Base-by-base conservation (phyloP, 176 grass and related monocot species). In the Thinopyrum elongatum region DNA sequence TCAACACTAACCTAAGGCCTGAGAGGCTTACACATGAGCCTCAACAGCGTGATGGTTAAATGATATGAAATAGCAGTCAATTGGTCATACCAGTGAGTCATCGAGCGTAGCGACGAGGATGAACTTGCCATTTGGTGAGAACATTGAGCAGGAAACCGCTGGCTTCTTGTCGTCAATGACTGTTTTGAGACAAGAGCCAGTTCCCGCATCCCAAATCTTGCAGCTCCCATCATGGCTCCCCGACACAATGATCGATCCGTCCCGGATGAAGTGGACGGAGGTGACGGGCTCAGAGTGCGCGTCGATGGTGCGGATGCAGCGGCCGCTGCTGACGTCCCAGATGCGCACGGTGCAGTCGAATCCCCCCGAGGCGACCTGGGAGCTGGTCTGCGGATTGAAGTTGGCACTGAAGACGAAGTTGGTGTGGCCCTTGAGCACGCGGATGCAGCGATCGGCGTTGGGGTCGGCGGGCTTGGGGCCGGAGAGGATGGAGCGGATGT, bases 171-270 rank as follows among this genome's bases (percentile, higher is more conserved):
- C 92, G 10, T 95, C 96, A 41, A 98, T 92, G 47, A 98, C 91
- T 10, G 91, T 91, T 86, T 98, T 98, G 49, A 95, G 92, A 85
- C 96, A 95, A 28, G 81, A 13, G 11, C 96, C 96, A 0, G 84
- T 89, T 1, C 82, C 64, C 12, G 91, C 91, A 60, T 95, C 96
- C 96, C 96, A 98, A 81, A 98, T 93, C 90, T 98, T 98, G 90
- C 96, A 98, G 33, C 88, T 91, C 27, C 96, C 93, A 7, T 98
- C 96, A 35, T 95, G 96, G 82, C 96, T 95, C 35, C 87, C 86
- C 0, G 96, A 98, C 7, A 98, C 96, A 21, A 98, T 91, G 84
- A 98, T 94, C n/a, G 96, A 98, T 2, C 93, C 93, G n/a, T 98
- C 92, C 78, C 87, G 77, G 22, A 94, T 93, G 69, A 98, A 98